Evolutionary conservation across 805 yeast genomes (phyloP).

Genomic region (Kluyveromyces nonfermentans): DNA sequence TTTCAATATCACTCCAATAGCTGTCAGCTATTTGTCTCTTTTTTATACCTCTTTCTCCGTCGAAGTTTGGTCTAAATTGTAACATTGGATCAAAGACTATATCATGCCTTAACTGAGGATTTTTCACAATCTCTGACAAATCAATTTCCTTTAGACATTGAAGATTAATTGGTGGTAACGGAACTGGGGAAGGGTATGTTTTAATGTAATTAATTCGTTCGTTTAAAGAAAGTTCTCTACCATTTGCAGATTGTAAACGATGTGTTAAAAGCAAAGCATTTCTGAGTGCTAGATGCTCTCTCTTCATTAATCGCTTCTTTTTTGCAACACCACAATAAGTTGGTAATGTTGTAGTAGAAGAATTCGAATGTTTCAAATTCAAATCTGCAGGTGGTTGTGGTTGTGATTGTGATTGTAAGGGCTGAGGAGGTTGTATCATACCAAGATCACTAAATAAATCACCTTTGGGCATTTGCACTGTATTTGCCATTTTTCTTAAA

Average conservation of each 20-base stretch:
- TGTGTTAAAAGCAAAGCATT: slow-evolving; percentile 15
- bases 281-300: slow-evolving; percentile 6
- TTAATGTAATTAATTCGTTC: slow-evolving; percentile 19
- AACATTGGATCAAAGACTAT: slow-evolving; percentile 85
- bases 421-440: too few species aligned
- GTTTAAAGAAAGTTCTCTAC: slow-evolving; percentile 15
- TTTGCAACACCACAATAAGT: background rate
- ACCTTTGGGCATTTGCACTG: background rate
- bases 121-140: slow-evolving; percentile 75
- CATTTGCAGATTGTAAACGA: slow-evolving; percentile 8
- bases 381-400: slow-evolving; percentile 2
- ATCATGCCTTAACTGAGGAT: slow-evolving; percentile 90
- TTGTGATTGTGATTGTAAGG: too few species aligned
- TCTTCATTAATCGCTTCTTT: slow-evolving; percentile 1
- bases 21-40: slow-evolving; percentile 68
- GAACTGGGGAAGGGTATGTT: slow-evolving; percentile 30
- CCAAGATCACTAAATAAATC: background rate
- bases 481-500: slow-evolving; percentile 12
- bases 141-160: slow-evolving; percentile 81
- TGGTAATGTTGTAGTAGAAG: background rate
- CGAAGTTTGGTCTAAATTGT: slow-evolving; percentile 84
- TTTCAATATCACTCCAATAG: slow-evolving; percentile 72
- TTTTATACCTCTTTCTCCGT: slow-evolving; percentile 80
- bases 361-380: slow-evolving; percentile 1
- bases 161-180: slow-evolving; percentile 74